Evolutionary conservation across 495 filamentous ascomycete species (phyloP).

Genomic region (Penicillium longicatenatum): DNA sequence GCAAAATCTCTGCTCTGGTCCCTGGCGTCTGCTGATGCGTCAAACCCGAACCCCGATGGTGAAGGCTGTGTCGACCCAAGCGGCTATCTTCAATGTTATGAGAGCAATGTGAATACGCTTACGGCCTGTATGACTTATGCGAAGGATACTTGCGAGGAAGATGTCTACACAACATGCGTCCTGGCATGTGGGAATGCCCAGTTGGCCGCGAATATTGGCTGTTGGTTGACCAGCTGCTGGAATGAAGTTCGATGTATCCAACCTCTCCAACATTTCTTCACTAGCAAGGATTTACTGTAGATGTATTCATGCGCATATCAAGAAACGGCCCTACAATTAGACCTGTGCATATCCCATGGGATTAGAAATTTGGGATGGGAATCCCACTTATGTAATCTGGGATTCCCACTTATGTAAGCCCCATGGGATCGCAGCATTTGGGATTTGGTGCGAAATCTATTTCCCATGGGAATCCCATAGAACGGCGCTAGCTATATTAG

Average conservation of each 20-base stretch:
- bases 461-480: too few species aligned
- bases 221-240: conserved; percentile 7
- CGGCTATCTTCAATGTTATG: conserved; percentile 4
- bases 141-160: neutral
- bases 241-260: neutral
- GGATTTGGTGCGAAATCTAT: too few species aligned
- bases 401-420: too few species aligned
- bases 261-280: neutral
- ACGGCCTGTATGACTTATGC: neutral
- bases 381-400: too few species aligned
- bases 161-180: neutral
- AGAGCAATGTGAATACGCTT: conserved; percentile 2
- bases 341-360: too few species aligned
- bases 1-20: neutral
- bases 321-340: conserved; percentile 1
- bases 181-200: conserved; percentile 2
- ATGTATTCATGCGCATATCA: conserved; percentile 7
- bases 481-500: too few species aligned
- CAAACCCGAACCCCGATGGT: conserved; percentile 5
- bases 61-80: conserved; percentile 7
- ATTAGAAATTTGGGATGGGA: too few species aligned
- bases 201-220: conserved; percentile 8
- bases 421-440: too few species aligned
- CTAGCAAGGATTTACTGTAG: neutral
- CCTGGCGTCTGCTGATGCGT: conserved; percentile 4